A percentile compares a stretch with the other conserved stretches of the same genome.
Conservation (phyloP, 306 rosid species). For the Vigna radiata region DNA sequence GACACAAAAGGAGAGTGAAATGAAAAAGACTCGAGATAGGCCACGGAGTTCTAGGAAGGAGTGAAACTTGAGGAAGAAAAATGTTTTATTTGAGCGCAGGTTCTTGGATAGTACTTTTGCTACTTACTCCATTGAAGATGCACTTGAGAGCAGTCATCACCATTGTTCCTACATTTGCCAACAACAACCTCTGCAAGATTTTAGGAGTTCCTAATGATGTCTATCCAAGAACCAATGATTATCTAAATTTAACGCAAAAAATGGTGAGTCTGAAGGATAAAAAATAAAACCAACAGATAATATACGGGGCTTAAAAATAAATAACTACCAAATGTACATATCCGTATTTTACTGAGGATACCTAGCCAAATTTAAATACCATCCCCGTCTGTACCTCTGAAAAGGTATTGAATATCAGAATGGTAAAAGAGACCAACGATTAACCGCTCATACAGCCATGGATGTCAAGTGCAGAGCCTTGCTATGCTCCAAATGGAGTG, state of each 20-base stretch:
- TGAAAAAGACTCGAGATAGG: background rate
- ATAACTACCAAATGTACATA: constrained; percentile 2
- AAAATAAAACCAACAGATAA: background rate
- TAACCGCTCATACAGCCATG: background rate
- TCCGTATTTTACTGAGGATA: background rate
- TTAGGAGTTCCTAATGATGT: background rate
- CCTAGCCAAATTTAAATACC: constrained; percentile 6
- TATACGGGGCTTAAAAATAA: background rate
- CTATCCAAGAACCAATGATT: background rate
- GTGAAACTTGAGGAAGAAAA: background rate
- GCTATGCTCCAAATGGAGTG: constrained; percentile 25
- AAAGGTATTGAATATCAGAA: background rate
- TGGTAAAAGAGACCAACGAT: background rate
- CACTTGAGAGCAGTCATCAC: background rate
- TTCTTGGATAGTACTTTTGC: background rate
- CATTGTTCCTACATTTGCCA: background rate
- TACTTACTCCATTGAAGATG: background rate
- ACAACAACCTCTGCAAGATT: background rate
- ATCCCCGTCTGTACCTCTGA: background rate
- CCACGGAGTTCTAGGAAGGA: background rate
- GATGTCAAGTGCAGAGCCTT: constrained; percentile 4
- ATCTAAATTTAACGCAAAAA: constrained; percentile 7
- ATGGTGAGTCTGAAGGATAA: background rate
- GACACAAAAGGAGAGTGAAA: no score
- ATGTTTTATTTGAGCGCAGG: no score